phyloP scores from a whole-genome alignment of 1,284 basidiomycete genomes.

The Irpex sp. region DNA sequence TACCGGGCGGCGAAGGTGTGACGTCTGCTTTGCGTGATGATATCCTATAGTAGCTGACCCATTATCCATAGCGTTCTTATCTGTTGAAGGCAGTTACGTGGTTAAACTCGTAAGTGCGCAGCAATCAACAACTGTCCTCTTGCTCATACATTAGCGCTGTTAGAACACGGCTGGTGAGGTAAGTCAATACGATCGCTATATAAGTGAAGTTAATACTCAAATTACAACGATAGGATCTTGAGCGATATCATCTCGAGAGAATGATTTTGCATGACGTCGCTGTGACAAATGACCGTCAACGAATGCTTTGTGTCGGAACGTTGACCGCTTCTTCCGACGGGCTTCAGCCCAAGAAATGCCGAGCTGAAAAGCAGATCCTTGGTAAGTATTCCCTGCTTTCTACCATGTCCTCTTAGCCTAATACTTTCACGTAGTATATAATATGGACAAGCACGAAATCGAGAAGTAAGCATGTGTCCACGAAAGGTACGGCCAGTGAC shows the following conservation, averaged over 20 bases:
- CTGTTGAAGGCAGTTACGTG: conserved; percentile 62
- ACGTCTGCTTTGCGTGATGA: not conserved
- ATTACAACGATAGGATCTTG: conserved; percentile 51
- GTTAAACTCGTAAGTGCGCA: conserved; percentile 50
- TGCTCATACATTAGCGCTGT: not conserved
- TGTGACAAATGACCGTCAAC: conserved; percentile 71
- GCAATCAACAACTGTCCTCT: not conserved
- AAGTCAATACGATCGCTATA: conserved; percentile 8
- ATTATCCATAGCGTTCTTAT: conserved; percentile 54
- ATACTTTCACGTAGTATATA: conserved; percentile 63
- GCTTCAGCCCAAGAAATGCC: conserved; percentile 78
- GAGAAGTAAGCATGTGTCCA: conserved; percentile 63
- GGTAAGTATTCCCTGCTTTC: conserved; percentile 48
- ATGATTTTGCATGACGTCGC: conserved; percentile 81
- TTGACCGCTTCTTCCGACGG: conserved; percentile 68
- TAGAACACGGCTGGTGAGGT: conserved; percentile 64
- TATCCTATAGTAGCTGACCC: not conserved
- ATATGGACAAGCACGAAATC: conserved; percentile 66
- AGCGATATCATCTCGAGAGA: conserved; percentile 68
- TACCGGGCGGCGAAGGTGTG: conserved; percentile 72
- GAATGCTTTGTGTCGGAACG: conserved; percentile 79
- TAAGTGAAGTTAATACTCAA: not conserved
- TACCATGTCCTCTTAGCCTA: not conserved
- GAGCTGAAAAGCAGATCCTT: conserved; percentile 81
- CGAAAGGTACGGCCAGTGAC: conserved; percentile 11